Conservation (phyloP, 805 yeast species). For the Jamesozyma spencerorum region DNA sequence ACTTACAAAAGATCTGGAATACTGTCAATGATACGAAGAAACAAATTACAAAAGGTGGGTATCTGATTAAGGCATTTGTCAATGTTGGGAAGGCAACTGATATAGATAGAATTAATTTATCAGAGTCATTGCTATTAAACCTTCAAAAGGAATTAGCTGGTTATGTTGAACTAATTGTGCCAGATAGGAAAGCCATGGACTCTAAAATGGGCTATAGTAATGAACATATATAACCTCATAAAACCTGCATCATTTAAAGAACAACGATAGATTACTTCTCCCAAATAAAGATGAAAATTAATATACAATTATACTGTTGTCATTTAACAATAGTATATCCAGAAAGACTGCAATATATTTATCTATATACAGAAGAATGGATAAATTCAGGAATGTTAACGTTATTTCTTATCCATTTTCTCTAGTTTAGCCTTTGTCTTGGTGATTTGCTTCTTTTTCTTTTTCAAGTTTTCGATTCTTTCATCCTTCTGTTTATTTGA, state of each 20-base stretch:
- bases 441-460: constrained; percentile 61
- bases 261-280: background rate
- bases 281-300: background rate
- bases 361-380: background rate
- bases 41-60: constrained; percentile 46
- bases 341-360: background rate
- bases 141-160: constrained; percentile 62
- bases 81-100: constrained; percentile 67
- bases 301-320: background rate
- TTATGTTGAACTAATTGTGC: constrained; percentile 57
- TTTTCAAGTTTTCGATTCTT: constrained; percentile 57
- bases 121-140: constrained; percentile 50
- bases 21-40: constrained; percentile 27
- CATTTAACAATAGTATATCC: background rate
- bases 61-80: constrained; percentile 55
- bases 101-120: constrained; percentile 57
- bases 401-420: constrained; percentile 21
- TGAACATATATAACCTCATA: constrained; percentile 1
- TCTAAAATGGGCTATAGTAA: constrained; percentile 35
- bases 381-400: background rate
- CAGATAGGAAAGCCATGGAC: constrained; percentile 77
- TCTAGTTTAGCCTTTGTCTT: constrained; percentile 47
- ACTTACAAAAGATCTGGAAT: constrained; percentile 25
- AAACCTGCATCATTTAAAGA: background rate
- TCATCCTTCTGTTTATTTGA: constrained; percentile 76